Evolutionary conservation across 2,329 filamentous ascomycete genomes (phyloP), one percentile per base, ranked within the genome.

Genomic region (Bertia moriformis): DNA sequence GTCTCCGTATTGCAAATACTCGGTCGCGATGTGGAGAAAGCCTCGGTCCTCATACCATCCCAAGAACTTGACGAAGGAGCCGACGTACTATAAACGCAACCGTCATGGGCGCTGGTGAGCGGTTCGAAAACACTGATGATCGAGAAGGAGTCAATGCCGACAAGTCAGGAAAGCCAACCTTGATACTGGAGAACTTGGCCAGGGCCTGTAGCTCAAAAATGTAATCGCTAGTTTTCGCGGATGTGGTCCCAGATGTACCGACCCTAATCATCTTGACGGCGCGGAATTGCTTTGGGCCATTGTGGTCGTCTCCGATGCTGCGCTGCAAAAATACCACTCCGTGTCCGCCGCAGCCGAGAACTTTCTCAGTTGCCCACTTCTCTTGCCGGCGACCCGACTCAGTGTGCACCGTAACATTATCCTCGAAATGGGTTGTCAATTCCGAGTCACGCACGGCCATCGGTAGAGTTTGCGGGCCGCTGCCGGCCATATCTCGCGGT

Each of bases 1-100:
- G 38, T 46, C 45, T 3, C 46, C 44, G 14, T 41, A 29, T n/a
- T 40, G 27, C 5, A 48, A 38, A 38, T 48, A 50, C 35, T 50
- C 48, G 47, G 48, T 50, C 12, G 43, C 42, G 12, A 50, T 38
- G 20, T 40, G 46, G 10, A 47, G 38, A 20, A 27, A 22, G 13
- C 44, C 18, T 7, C 22, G 17, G 15, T 47, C 30, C 38, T 44
- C 39, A 20, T 42, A 50, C 48, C 48, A 50, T 4, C 48, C 47
- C 7, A 44, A 39, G 18, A 45, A 46, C 12, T 45, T 38, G n/a
- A 49, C 47, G 40, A 49, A 49, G 7, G 17, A 14, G 22, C 33
- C 38, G 4, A 27, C 19, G 19, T 38, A 38, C 37, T 38, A 12
- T 4, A 4, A 14, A 38, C 12, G 7, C 7, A 7, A 35, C 7